These are phyloP conservation scores for Apiotrichum siamense DNA, from an alignment of 1,284 basidiomycete species.

Conservation along the genomic window DNA sequence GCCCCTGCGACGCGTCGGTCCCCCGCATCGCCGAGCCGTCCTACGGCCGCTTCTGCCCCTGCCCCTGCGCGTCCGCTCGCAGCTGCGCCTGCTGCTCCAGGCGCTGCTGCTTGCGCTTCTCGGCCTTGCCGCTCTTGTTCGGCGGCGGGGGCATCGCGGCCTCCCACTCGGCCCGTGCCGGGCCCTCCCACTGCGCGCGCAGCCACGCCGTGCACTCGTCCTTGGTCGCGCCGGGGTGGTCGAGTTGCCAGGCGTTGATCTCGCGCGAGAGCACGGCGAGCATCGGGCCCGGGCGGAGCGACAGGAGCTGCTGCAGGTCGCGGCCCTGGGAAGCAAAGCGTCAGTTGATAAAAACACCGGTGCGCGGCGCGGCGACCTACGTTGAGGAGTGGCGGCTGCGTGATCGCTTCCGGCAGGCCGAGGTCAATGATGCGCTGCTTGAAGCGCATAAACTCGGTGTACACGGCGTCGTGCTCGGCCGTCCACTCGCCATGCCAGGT, in stretches of 20 bases:
- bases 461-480: slow-evolving; percentile 50
- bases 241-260: slow-evolving; percentile 76
- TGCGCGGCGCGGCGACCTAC: background rate
- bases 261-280: slow-evolving; percentile 58
- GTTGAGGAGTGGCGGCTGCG: slow-evolving; percentile 66
- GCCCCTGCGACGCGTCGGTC: slow-evolving; percentile 3
- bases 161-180: slow-evolving; percentile 13
- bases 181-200: slow-evolving; percentile 27
- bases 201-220: slow-evolving; percentile 69
- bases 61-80: background rate
- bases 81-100: background rate
- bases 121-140: slow-evolving; percentile 9
- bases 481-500: slow-evolving; percentile 53
- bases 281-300: slow-evolving; percentile 61
- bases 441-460: slow-evolving; percentile 64
- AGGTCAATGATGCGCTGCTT: slow-evolving; percentile 58
- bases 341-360: background rate
- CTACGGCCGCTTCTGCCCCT: background rate
- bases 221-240: slow-evolving; percentile 59
- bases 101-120: slow-evolving; percentile 8
- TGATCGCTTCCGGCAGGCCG: slow-evolving; percentile 57
- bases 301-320: slow-evolving; percentile 57
- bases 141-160: slow-evolving; percentile 4
- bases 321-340: slow-evolving; percentile 70
- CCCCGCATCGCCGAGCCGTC: slow-evolving; percentile 3